Percentiles rank a stretch among this genome's conserved stretches.
phyloP scores from a whole-genome alignment of 306 rosid genomes.

The Cucurbita maxima region DNA sequence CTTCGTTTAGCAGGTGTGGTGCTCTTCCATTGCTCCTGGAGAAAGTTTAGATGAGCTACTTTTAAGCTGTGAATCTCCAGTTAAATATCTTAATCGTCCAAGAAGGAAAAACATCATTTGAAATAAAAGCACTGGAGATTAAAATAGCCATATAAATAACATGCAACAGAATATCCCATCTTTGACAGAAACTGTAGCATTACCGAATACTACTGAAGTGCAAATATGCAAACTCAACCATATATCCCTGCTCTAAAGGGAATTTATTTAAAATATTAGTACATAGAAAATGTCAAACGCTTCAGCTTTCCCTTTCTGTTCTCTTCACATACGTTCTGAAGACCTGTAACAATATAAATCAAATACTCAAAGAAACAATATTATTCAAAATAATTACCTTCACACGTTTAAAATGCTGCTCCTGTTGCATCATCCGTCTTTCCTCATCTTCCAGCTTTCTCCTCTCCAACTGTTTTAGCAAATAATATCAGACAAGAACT shows the following conservation, averaged over 20 bases:
- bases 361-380: not conserved
- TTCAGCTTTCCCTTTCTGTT: not conserved
- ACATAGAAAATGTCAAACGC: not conserved
- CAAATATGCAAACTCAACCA: not conserved
- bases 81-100: not conserved
- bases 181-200: not conserved
- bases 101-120: not conserved
- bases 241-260: not conserved
- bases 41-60: constrained; percentile 7
- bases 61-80: not conserved
- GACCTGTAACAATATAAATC: not conserved
- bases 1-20: constrained; percentile 67
- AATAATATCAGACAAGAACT: constrained; percentile 10
- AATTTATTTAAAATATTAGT: not conserved
- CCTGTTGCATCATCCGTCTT: constrained; percentile 88
- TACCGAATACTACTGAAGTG: not conserved
- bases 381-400: constrained; percentile 40
- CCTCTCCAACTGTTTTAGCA: constrained; percentile 66
- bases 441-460: constrained; percentile 91
- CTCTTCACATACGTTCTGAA: not conserved
- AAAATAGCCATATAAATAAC: not conserved
- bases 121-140: not conserved
- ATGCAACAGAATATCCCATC: not conserved
- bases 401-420: constrained; percentile 78
- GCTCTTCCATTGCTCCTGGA: constrained; percentile 99